phyloP scores from a whole-genome alignment of 192 early-diverging fungal genomes.

The Ambispora gerdemannii region DNA sequence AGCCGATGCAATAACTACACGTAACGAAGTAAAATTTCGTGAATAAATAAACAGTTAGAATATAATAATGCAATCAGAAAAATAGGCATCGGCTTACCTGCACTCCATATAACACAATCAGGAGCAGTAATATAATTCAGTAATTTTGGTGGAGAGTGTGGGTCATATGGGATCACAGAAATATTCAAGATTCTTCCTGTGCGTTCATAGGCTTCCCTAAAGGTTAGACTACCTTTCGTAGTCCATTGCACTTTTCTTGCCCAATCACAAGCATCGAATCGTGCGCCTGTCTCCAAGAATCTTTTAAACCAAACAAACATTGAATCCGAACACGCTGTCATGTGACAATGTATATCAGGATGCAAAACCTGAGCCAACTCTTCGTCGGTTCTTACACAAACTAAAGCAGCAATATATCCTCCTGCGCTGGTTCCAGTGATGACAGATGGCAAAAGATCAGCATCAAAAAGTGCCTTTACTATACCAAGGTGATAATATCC shows the following conservation, averaged over 20 bases:
- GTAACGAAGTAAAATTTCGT: not conserved
- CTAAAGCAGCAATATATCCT: conserved; percentile 60
- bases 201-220: conserved; percentile 83
- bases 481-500: conserved; percentile 74
- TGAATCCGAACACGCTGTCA: conserved; percentile 54
- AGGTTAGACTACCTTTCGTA: conserved; percentile 78
- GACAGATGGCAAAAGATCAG: conserved; percentile 64
- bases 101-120: conserved; percentile 84
- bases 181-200: conserved; percentile 89
- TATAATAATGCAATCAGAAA: no score
- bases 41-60: not conserved
- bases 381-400: conserved; percentile 67
- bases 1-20: conserved; percentile 72
- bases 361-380: conserved; percentile 55
- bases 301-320: conserved; percentile 41
- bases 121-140: conserved; percentile 87
- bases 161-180: conserved; percentile 70
- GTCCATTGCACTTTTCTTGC: conserved; percentile 63
- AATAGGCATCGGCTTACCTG: conserved; percentile 51
- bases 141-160: conserved; percentile 72
- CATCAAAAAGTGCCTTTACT: conserved; percentile 66
- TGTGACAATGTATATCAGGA: conserved; percentile 47
- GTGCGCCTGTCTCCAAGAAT: conserved; percentile 43
- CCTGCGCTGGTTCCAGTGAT: conserved; percentile 77
- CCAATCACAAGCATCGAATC: conserved; percentile 65